Percentiles rank a stretch among this genome's conserved stretches.
Conservation (phyloP, 257 asterid species). For the Linderniella brevidens region DNA sequence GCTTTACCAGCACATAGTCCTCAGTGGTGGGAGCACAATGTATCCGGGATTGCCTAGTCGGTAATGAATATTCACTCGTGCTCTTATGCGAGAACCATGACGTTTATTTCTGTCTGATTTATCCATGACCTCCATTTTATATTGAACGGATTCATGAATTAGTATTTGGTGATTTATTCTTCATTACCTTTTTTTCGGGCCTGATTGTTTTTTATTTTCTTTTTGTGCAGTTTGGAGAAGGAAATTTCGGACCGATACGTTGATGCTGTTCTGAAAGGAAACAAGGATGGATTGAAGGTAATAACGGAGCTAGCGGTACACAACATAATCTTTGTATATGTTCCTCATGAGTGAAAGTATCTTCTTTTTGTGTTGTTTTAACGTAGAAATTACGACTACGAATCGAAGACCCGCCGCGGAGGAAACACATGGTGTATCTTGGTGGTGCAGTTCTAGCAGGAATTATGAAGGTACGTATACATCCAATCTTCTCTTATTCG, state of each 20-base stretch:
- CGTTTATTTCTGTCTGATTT: too few species aligned
- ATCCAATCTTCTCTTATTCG: conserved; percentile 8
- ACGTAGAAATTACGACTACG: conserved; percentile 71
- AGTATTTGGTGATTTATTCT: too few species aligned
- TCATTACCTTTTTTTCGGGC: too few species aligned
- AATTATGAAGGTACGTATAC: conserved; percentile 89
- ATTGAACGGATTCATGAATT: too few species aligned
- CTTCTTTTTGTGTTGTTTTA: conserved; percentile 9
- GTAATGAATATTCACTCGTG: conserved; percentile 24
- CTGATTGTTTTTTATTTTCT: conserved; percentile 8
- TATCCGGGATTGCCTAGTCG: conserved; percentile 98
- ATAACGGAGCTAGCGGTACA: background rate
- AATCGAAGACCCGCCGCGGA: conserved; percentile 96
- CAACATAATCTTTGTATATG: conserved; percentile 1
- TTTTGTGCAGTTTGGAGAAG: conserved; percentile 66
- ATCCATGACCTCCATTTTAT: too few species aligned
- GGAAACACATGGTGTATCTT: conserved; percentile 96
- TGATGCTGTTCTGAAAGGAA: conserved; percentile 87
- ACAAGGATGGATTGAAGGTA: conserved; percentile 95
- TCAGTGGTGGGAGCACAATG: conserved; percentile 99
- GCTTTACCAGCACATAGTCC: conserved; percentile 93
- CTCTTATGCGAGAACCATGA: conserved; percentile 3
- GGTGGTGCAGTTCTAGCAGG: conserved; percentile 99
- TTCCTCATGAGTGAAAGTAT: background rate
- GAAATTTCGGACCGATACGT: conserved; percentile 92